Conservation (phyloP, 176 grass and related monocot species). For the Leersia perrieri region DNA sequence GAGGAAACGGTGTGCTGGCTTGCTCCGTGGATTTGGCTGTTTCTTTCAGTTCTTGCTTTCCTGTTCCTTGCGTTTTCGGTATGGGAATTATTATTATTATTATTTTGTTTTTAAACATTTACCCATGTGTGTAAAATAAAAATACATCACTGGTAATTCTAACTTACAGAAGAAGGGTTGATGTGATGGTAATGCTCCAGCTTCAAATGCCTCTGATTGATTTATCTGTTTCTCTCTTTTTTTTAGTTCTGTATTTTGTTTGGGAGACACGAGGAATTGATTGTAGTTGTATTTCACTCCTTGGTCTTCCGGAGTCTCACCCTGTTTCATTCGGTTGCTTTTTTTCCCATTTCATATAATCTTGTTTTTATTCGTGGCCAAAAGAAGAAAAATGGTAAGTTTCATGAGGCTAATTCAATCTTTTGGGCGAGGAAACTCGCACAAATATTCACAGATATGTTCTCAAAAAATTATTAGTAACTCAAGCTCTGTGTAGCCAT, state of each 20-base stretch:
- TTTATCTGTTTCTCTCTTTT: background rate
- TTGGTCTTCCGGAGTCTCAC: background rate
- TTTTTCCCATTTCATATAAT: background rate
- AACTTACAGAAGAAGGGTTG: background rate
- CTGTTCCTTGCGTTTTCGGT: slow-evolving; percentile 10
- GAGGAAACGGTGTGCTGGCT: slow-evolving; percentile 39
- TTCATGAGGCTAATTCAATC: too few species aligned
- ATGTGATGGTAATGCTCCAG: background rate
- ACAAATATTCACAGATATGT: too few species aligned
- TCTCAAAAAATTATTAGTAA: too few species aligned
- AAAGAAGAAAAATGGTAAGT: too few species aligned
- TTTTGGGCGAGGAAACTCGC: too few species aligned
- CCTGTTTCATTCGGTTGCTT: background rate
- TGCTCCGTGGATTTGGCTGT: slow-evolving; percentile 32
- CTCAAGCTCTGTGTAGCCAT: too few species aligned
- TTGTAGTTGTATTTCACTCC: background rate
- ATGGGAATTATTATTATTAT: background rate
- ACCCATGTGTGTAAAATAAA: background rate
- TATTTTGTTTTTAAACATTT: background rate
- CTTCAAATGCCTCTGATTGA: background rate
- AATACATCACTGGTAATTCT: background rate
- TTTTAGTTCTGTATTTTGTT: background rate
- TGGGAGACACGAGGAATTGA: background rate
- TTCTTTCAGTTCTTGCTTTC: slow-evolving; percentile 42
- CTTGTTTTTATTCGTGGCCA: too few species aligned